These are phyloP conservation scores for Tetratostichococcus sp. DNA, from an alignment of 139 green algal genomes.

Conservation along the genomic window DNA sequence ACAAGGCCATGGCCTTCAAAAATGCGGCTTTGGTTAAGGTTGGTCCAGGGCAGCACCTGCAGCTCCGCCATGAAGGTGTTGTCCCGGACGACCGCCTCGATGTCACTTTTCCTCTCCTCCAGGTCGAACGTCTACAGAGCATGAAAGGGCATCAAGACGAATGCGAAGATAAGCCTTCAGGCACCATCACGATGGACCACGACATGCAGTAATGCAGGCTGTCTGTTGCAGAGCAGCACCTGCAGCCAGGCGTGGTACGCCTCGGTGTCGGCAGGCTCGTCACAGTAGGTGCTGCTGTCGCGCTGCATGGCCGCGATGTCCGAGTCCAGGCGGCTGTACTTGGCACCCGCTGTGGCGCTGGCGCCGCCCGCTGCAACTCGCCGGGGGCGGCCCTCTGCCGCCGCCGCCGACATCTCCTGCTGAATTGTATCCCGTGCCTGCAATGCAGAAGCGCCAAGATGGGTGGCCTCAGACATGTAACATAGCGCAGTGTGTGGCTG, in stretches of 20 bases:
- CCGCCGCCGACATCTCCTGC: constrained; percentile 34
- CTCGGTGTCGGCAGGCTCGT: constrained; percentile 83
- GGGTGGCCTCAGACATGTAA: no score
- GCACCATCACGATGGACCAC: no score
- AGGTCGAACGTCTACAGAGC: constrained; percentile 53
- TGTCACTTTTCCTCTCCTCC: constrained; percentile 40
- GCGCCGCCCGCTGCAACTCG: background rate
- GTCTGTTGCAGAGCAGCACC: no score
- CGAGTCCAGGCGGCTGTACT: constrained; percentile 69
- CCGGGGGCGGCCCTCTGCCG: background rate
- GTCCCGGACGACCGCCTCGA: constrained; percentile 48
- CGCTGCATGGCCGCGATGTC: constrained; percentile 82
- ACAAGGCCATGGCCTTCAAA: no score
- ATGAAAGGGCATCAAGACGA: no score
- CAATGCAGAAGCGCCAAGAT: no score
- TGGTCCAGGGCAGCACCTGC: constrained; percentile 9
- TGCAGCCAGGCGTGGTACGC: constrained; percentile 43
- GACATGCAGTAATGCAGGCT: no score
- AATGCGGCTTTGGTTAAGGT: no score
- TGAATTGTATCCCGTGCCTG: constrained; percentile 10
- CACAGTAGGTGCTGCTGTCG: constrained; percentile 88
- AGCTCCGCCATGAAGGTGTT: constrained; percentile 80
- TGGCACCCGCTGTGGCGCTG: constrained; percentile 7
- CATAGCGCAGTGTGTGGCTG: no score
- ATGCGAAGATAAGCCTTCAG: no score